Base-by-base conservation (phyloP, 306 rosid genomes). In the Clitoria ternatea region DNA sequence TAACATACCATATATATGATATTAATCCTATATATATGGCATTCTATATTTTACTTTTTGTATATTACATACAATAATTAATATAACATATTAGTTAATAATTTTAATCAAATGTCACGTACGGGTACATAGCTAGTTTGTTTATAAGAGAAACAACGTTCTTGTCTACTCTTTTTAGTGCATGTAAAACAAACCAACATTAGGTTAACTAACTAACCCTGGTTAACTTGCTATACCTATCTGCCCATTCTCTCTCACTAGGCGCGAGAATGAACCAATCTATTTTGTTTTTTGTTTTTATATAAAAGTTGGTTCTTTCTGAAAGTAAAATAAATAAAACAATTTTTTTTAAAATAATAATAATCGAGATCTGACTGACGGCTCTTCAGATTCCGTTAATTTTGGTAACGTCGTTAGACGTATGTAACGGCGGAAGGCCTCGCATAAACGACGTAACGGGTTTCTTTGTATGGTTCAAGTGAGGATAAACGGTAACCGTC, bases 371-470 rank as follows among this genome's bases (percentile, higher is more conserved):
- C 66, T 61, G 62, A 83, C 66, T 61, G 62, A 83, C 88, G 85
- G 63, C 73, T 85, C 61, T 83, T 57, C 69, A 69, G 77, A 86
- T 78, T 84, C 85, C 76, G 88, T 79, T 45, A 59, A 69, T 22
- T 6, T 0, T 7, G 6, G 2, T 59, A 40, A 79, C 84, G 82
- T 23, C 76, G 83, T 77, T 42, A 59, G 57, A 6, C 24, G 2
- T 62, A 61, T 43, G 24, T 52, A 59, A 40, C 72, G 71, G 75
- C 44, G 20, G 36, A 11, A 26, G 40, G 27, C 20, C 53, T 4
- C 18, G 17, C 27, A 2, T 7, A 59, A 72, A 45, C 76, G 73
- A 45, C 80, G 61, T 79, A 77, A 86, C 78, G 76, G 78, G 83
- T 59, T 82, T 39, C 54, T 40, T 72, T 69, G 77, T 70, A 83